phyloP scores from a whole-genome alignment of 768 basidiomycete species.

The Podaxis sp. region DNA sequence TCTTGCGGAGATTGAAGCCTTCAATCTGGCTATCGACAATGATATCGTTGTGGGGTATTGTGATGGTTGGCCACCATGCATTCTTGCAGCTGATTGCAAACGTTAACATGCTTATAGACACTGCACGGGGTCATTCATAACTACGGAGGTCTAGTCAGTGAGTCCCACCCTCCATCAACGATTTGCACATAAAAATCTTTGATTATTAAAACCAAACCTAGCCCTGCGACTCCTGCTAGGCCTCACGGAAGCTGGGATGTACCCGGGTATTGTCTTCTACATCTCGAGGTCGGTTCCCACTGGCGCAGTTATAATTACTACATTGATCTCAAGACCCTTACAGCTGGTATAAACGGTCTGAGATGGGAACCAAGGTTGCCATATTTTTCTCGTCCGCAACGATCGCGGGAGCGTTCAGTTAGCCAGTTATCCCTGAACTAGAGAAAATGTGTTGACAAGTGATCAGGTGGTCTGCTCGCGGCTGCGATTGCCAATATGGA shows the following conservation, averaged over 20 bases:
- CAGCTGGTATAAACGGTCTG: conserved; percentile 79
- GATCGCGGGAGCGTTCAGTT: conserved; percentile 72
- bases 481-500: conserved; percentile 69
- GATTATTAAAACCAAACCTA: conserved; percentile 17
- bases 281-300: conserved; percentile 43
- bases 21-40: conserved; percentile 60
- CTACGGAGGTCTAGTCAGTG: conserved; percentile 61
- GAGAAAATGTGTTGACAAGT: neutral
- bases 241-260: conserved; percentile 54
- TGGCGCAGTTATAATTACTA: neutral
- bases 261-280: conserved; percentile 57
- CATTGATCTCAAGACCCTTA: neutral
- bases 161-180: conserved; percentile 15
- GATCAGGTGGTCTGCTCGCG: conserved; percentile 56
- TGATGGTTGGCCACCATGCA: conserved; percentile 32
- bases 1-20: conserved; percentile 55
- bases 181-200: neutral
- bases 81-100: neutral
- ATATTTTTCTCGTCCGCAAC: conserved; percentile 81
- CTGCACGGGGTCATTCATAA: conserved; percentile 59
- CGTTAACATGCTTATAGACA: conserved; percentile 32
- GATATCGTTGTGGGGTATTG: conserved; percentile 44
- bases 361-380: conserved; percentile 67
- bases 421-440: conserved; percentile 11
- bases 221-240: conserved; percentile 64